Conservation (phyloP, 1,284 basidiomycete genomes). For the Athelia sp. region DNA sequence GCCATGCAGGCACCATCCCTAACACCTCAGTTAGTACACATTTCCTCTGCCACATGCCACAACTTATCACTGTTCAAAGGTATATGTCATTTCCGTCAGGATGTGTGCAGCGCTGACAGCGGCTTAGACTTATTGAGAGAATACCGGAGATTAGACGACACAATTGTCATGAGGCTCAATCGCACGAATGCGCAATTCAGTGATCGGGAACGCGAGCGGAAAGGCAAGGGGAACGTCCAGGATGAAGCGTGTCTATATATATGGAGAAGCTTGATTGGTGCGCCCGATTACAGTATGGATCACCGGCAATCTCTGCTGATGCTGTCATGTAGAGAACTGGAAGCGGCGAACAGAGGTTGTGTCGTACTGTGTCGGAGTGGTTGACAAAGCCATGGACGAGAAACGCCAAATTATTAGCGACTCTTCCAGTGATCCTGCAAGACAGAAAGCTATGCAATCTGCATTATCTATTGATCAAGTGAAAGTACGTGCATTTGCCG, state of each 20-base stretch:
- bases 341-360: slow-evolving; percentile 74
- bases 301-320: slow-evolving; percentile 9
- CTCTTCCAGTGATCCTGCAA: slow-evolving; percentile 36
- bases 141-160: slow-evolving; percentile 82
- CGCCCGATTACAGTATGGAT: slow-evolving; percentile 22
- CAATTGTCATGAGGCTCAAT: slow-evolving; percentile 80
- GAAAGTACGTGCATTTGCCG: slow-evolving; percentile 46
- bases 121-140: slow-evolving; percentile 75
- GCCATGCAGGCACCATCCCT: slow-evolving; percentile 61
- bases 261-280: slow-evolving; percentile 82
- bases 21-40: slow-evolving; percentile 55
- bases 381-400: slow-evolving; percentile 61
- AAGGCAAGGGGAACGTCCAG: slow-evolving; percentile 46
- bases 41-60: slow-evolving; percentile 69
- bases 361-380: slow-evolving; percentile 71
- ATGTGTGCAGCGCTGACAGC: slow-evolving; percentile 2
- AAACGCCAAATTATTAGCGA: slow-evolving; percentile 47
- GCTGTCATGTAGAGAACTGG: slow-evolving; percentile 65
- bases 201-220: slow-evolving; percentile 55
- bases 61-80: slow-evolving; percentile 84
- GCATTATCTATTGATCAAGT: slow-evolving; percentile 69
- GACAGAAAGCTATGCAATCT: slow-evolving; percentile 45
- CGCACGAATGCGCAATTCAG: slow-evolving; percentile 77
- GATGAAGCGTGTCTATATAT: slow-evolving; percentile 75
- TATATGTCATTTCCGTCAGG: slow-evolving; percentile 22